Evolutionary conservation across 176 grass and related monocot species (phyloP), one percentile per base, ranked within the genome.

Genomic region (Alopecurus myosuroides): DNA sequence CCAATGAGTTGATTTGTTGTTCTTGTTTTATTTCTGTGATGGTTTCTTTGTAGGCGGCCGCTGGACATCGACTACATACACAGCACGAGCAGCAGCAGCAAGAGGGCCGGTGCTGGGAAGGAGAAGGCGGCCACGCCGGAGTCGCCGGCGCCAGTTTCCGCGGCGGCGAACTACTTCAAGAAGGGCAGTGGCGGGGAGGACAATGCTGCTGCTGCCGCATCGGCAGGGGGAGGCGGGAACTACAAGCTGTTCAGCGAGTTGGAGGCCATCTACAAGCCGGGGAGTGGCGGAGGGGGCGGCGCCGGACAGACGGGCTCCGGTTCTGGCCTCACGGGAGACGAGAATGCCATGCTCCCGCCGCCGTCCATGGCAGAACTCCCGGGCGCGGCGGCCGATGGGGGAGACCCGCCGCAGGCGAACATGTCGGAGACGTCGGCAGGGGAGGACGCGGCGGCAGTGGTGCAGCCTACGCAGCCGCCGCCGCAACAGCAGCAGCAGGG

Each of bases 181-280:
- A 94, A 92, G 62, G 84, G 62, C 68, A 51, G 67, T 49, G 76
- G 74, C 77, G 81, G 58, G 46, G 84, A 84, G 9, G 91, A 89
- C 61, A 70, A 72, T 73, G 82, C 49, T 0, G 82, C 33, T 0
- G 69, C 48, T 0, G 86, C 55, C 0, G 62, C 67, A 1, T 30
- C 81, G 0, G 83, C 72, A 0, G 81, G 35, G 0, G 6, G 29
- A 2, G 85, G 68, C 49, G 89, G 87, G 81, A 96, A 96, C 79
- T 99, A 99, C 90, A 99, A 99, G 89, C 91, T 99, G 20, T 99
- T 96, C 84, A 96, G 97, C 78, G 97, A 99, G 74, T 89, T 99
- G 25, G 97, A 99, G 50, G 97, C 97, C 62, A 99, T 99, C 84
- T 99, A 89, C 88, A 90, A 99, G 86, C 97, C 97, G 0, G 97